Base-by-base conservation (phyloP, 2,329 filamentous ascomycete species). In the Claviceps sp. region DNA sequence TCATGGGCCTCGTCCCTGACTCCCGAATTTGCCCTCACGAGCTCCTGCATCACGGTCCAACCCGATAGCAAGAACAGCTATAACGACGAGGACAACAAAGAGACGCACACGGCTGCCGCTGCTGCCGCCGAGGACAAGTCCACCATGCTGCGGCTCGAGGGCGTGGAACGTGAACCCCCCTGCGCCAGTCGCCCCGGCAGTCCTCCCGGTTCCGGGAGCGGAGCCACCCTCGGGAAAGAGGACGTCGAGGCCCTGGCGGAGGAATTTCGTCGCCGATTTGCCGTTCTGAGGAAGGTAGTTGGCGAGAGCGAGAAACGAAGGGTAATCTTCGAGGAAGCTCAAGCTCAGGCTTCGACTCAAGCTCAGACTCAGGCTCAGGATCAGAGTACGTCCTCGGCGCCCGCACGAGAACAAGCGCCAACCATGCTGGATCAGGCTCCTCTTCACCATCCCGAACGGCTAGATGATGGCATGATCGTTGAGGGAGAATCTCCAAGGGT, bases 1-100 rank as follows among this genome's bases (percentile, higher is more conserved):
- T 71, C 78, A 0, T 81, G 79, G 52, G 85, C 86, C 1, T 81
- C 85, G 43, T 89, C 84, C 55, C 70, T 96, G 13, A 85, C 81
- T 8, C 71, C 82, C 0, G 78, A 84, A 48, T 97, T 91, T 83
- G 78, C 81, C 47, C 71, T 80, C 45, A 73, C 73, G 1, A 67
- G 67, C 45, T 67, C 74, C 14, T 67, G 65, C 50, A 61, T 81
- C 44, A 58, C 62, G 14, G 67, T 67, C 20, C 72, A 67, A 48
- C 70, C 68, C 50, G 67, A 66, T 38, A 64, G 61, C 22, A 58
- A 2, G n/a, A 64, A 62, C 22, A 58, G 16, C 40, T 13, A 24
- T 6, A 6, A 14, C 41, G 18, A 41, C 18, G 40, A 11, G 8
- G 22, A 22, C 18, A 20, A 43, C 41, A 43, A 22, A 9, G 41